Base-by-base conservation (phyloP, 768 basidiomycete genomes). In the Boletus barrowsii region DNA sequence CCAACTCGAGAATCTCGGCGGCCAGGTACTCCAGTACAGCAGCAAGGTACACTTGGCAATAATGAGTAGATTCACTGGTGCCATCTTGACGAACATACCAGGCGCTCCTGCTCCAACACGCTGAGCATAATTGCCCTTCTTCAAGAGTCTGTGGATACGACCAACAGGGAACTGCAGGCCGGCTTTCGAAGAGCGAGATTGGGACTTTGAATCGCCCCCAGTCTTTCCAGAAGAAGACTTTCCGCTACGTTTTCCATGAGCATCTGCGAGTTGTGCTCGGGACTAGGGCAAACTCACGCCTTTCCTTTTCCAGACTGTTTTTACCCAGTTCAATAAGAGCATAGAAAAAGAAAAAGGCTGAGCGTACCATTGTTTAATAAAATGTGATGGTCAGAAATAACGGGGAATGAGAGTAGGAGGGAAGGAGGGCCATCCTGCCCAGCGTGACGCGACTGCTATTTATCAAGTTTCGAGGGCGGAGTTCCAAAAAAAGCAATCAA, bases 21-120 rank as follows among this genome's bases (percentile, higher is more conserved):
- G 84, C 81, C 36, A 94, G 80, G 70, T 94, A 93, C 72, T 93
- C 92, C 26, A 93, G 79, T 51, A 93, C 90, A 48, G 88, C 88
- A 54, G 90, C 85, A 54, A 91, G 82, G 72, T 90, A 92, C 47
- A 91, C 91, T 86, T 53, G 18, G 15, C 1, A 29, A 7, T 17
- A 7, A 33, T 67, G 6, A 57, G 51, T 4, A 4, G 15, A 24
- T 30, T 22, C 24, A 24, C 17, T 22, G 15, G 35, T 44, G 22
- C 7, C 11, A 2, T 5, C 5, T 36, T 33, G 40, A 26, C 26
- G 7, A 32, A 72, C 76, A 36, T 61, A 84, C 84, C 83, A 56
- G 88, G 83, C 24, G 87, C 84, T 66, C 81, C 83, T 48, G 82
- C 78, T 67, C 83, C 86, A 55, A 90, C 77, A 65, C 86, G 83